These are phyloP conservation scores for Candolleomyces eurysporus DNA, from an alignment of 768 basidiomycete genomes.

Conservation along the genomic window DNA sequence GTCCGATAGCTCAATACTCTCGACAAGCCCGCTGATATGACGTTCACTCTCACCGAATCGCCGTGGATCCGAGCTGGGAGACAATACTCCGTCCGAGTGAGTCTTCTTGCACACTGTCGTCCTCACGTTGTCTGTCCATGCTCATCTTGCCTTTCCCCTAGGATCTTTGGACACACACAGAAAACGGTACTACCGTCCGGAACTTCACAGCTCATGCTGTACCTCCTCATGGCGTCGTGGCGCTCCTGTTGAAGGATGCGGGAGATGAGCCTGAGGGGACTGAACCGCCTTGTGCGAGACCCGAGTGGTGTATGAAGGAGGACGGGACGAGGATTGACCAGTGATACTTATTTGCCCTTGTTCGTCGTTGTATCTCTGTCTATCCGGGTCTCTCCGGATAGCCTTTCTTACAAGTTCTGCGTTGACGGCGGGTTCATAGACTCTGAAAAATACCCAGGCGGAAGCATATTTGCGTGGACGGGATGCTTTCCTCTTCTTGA, in stretches of 20 bases:
- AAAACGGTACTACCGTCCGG: conserved; percentile 64
- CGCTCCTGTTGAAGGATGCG: conserved; percentile 61
- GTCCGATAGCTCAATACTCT: conserved; percentile 53
- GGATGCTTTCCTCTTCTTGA: no score
- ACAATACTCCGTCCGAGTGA: conserved; percentile 61
- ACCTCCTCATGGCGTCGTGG: conserved; percentile 69
- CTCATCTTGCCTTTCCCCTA: conserved; percentile 19
- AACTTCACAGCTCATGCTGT: conserved; percentile 53
- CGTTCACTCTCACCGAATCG: conserved; percentile 64
- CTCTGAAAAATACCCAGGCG: no score
- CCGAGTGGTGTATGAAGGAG: conserved; percentile 57
- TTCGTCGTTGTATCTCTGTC: background rate
- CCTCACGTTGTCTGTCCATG: background rate
- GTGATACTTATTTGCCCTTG: background rate
- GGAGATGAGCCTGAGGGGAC: conserved; percentile 63
- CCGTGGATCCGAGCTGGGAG: conserved; percentile 70
- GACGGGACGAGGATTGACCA: conserved; percentile 46
- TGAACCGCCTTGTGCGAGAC: conserved; percentile 54
- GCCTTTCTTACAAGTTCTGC: background rate
- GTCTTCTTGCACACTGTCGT: conserved; percentile 15
- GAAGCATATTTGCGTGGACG: no score
- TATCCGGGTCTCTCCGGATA: background rate
- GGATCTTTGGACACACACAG: conserved; percentile 74
- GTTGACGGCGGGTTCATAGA: no score
- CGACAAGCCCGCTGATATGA: conserved; percentile 53